Conservation (phyloP, 192 early-diverging fungal species). For the Funneliformis geosporum region DNA sequence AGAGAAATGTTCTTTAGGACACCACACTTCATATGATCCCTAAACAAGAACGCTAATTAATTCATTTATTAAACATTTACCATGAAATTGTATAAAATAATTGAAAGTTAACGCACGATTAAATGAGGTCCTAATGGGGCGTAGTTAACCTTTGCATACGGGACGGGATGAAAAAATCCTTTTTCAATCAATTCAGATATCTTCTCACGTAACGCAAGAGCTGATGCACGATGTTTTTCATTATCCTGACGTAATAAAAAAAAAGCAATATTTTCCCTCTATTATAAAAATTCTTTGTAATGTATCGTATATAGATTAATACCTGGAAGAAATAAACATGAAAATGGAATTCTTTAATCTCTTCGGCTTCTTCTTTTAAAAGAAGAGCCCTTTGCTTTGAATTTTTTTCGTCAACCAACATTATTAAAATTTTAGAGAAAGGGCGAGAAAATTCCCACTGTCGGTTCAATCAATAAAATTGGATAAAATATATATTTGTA, state of each 20-base stretch:
- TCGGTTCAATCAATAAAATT: too few relatives aligned
- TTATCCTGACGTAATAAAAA: slow-evolving; percentile 40
- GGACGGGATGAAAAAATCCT: slow-evolving; percentile 59
- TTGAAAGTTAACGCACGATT: slow-evolving; percentile 37
- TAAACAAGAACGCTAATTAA: background rate
- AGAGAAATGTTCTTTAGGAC: slow-evolving; percentile 62
- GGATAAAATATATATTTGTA: too few relatives aligned
- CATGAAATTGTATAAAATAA: background rate
- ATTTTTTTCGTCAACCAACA: background rate
- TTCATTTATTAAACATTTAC: slow-evolving; percentile 2
- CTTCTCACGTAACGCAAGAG: slow-evolving; percentile 41
- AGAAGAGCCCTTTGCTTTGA: background rate
- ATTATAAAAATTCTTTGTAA: background rate
- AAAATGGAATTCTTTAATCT: slow-evolving; percentile 69
- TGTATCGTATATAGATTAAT: background rate
- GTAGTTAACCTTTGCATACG: slow-evolving; percentile 46
- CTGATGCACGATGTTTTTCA: slow-evolving; percentile 39
- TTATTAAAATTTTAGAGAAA: background rate
- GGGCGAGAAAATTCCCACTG: too few relatives aligned
- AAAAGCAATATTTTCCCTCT: background rate
- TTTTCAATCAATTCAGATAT: slow-evolving; percentile 45
- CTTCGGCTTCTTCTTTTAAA: slow-evolving; percentile 31
- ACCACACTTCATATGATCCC: slow-evolving; percentile 64
- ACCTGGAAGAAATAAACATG: slow-evolving; percentile 63
- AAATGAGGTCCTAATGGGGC: slow-evolving; percentile 60